Conservation (phyloP, 768 basidiomycete genomes). For the Suillus cothurnatus region DNA sequence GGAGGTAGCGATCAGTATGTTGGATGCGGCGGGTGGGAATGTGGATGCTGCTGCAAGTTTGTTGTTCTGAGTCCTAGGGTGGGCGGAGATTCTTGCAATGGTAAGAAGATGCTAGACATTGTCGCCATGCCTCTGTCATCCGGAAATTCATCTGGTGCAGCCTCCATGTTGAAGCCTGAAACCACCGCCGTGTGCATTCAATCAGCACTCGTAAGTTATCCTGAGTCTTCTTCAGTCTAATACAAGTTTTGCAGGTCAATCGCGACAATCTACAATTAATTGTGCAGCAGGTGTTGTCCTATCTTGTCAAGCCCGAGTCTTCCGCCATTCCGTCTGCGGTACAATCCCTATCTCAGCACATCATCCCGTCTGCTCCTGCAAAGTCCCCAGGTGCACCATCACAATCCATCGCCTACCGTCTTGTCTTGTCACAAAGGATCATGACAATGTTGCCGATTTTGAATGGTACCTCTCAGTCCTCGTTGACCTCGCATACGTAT, state of each 20-base stretch:
- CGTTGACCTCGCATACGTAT: constrained; percentile 87
- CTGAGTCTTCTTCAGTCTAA: not conserved
- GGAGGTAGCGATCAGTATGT: constrained; percentile 75
- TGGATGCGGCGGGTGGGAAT: constrained; percentile 84
- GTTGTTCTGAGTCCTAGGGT: constrained; percentile 54
- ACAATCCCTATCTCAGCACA: constrained; percentile 53
- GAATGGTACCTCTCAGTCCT: constrained; percentile 98
- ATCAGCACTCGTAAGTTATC: constrained; percentile 80
- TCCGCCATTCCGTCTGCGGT: constrained; percentile 59
- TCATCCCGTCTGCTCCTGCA: constrained; percentile 42
- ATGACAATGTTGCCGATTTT: constrained; percentile 89
- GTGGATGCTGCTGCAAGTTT: constrained; percentile 89
- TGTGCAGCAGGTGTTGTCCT: constrained; percentile 85
- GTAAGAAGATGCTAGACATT: constrained; percentile 69
- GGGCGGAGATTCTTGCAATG: too few species aligned
- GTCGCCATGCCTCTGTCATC: constrained; percentile 94
- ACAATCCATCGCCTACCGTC: constrained; percentile 84
- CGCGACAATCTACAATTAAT: constrained; percentile 84
- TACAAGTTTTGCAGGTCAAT: constrained; percentile 61
- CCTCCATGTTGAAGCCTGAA: too few species aligned
- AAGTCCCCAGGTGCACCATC: constrained; percentile 51
- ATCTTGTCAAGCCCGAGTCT: constrained; percentile 69
- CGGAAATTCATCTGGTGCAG: constrained; percentile 95
- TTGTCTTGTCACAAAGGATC: constrained; percentile 79
- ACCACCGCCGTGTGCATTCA: too few species aligned